A percentile compares a stretch with the other conserved stretches of the same genome.
Evolutionary conservation across 2,329 filamentous ascomycete genomes (phyloP).

Genomic region (Diplocarpon rosae): DNA sequence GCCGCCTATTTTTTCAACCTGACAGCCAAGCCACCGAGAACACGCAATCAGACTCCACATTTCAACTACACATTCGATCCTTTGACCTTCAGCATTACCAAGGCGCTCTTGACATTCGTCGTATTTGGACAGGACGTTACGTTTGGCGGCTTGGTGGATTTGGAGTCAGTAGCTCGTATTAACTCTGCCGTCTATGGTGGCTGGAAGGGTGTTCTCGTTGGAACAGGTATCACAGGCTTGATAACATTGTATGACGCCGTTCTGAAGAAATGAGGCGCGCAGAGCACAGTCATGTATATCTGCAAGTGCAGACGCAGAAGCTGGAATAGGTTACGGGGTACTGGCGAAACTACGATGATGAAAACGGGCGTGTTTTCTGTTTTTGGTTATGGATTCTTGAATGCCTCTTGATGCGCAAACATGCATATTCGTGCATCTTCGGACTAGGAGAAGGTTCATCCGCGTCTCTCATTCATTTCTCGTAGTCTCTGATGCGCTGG

Average conservation of each 20-base stretch:
- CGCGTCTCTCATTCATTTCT: too few species aligned
- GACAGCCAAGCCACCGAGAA: constrained; percentile 39
- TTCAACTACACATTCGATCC: constrained; percentile 63
- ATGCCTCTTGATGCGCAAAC: too few species aligned
- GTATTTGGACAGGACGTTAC: constrained; percentile 62
- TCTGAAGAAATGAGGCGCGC: constrained; percentile 44
- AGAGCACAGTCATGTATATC: too few species aligned
- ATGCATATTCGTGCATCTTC: too few species aligned
- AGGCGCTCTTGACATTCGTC: constrained; percentile 71
- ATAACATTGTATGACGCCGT: constrained; percentile 70
- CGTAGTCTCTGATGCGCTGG: too few species aligned
- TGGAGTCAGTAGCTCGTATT: constrained; percentile 49
- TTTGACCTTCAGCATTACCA: constrained; percentile 79
- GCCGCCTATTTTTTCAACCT: constrained; percentile 88
- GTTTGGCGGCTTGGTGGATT: constrained; percentile 50
- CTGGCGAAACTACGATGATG: too few species aligned
- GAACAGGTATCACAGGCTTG: constrained; percentile 55
- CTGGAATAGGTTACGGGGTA: too few species aligned
- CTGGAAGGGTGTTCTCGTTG: constrained; percentile 58
- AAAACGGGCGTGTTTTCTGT: too few species aligned
- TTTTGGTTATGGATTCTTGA: too few species aligned
- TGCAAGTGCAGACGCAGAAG: too few species aligned
- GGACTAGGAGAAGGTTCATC: too few species aligned
- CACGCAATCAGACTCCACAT: constrained; percentile 30
- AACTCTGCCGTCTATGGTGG: constrained; percentile 59